These are phyloP conservation scores for Hemileia vastatrix DNA, from an alignment of 1,284 basidiomycete species.

Conservation along the genomic window DNA sequence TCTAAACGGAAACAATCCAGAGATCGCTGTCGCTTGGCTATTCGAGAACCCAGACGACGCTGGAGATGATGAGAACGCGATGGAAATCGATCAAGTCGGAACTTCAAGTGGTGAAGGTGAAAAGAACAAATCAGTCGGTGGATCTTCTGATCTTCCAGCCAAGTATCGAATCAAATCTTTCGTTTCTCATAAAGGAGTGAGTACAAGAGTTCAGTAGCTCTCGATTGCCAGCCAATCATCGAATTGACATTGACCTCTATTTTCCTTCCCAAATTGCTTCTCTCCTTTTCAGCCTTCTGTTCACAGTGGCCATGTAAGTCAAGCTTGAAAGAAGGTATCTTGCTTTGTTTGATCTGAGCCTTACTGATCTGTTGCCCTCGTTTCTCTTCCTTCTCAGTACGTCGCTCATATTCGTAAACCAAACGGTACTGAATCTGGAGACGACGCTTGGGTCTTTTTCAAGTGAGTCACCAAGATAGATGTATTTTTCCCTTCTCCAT, in stretches of 20 bases:
- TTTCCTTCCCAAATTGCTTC: no score
- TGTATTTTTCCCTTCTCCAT: no score
- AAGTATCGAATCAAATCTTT: slow-evolving; percentile 79
- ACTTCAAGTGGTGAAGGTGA: background rate
- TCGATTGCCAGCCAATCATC: no score
- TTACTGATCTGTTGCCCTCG: no score
- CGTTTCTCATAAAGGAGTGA: slow-evolving; percentile 80
- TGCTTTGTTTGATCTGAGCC: no score
- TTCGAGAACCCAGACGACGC: slow-evolving; percentile 84
- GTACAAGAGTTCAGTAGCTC: background rate
- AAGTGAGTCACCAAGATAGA: no score
- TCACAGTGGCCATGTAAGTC: slow-evolving; percentile 86
- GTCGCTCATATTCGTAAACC: slow-evolving; percentile 67
- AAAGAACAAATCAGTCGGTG: slow-evolving; percentile 24
- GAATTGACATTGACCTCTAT: no score
- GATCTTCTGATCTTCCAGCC: slow-evolving; percentile 55
- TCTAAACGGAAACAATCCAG: slow-evolving; percentile 53
- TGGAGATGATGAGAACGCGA: slow-evolving; percentile 47
- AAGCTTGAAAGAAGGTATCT: no score
- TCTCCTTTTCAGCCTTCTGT: no score
- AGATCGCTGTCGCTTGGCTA: slow-evolving; percentile 91
- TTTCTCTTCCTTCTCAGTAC: no score
- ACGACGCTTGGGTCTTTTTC: no score
- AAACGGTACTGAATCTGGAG: no score
- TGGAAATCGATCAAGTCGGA: background rate